phyloP scores from a whole-genome alignment of 2,329 filamentous ascomycete genomes.

The Diaporthe nobilis region DNA sequence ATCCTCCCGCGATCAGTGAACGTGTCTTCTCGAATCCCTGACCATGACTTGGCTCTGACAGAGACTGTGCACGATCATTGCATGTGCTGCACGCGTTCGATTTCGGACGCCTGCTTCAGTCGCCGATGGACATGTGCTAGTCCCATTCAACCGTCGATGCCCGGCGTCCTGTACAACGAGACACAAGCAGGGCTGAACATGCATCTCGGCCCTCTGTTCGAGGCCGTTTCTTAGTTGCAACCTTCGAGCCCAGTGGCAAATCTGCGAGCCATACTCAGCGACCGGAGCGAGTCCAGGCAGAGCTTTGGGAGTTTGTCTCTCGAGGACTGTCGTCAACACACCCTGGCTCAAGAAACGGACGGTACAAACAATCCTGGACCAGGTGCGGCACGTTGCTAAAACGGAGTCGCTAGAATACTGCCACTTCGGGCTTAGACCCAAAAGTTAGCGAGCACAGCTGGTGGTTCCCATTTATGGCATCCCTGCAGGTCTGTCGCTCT shows the following conservation, averaged over 20 bases:
- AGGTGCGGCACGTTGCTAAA: slow-evolving; percentile 25
- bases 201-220: background rate
- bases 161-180: background rate
- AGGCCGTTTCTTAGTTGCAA: background rate
- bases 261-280: background rate
- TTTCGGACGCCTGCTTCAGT: background rate
- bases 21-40: slow-evolving; percentile 1
- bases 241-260: background rate
- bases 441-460: background rate
- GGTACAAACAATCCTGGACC: slow-evolving; percentile 1
- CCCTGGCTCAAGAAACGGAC: slow-evolving; percentile 15
- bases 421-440: background rate
- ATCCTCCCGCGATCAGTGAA: slow-evolving; percentile 30
- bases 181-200: slow-evolving; percentile 22
- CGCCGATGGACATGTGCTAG: background rate
- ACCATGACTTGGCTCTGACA: background rate
- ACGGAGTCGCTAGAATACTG: slow-evolving; percentile 13
- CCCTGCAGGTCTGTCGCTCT: slow-evolving; percentile 41
- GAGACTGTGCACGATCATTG: background rate
- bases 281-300: slow-evolving; percentile 10
- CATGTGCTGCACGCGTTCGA: background rate
- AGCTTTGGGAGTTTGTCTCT: slow-evolving; percentile 2
- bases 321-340: background rate
- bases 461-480: slow-evolving; percentile 21
- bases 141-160: background rate